Conservation (phyloP, 768 basidiomycete species). For the Tricholoma sp. region DNA sequence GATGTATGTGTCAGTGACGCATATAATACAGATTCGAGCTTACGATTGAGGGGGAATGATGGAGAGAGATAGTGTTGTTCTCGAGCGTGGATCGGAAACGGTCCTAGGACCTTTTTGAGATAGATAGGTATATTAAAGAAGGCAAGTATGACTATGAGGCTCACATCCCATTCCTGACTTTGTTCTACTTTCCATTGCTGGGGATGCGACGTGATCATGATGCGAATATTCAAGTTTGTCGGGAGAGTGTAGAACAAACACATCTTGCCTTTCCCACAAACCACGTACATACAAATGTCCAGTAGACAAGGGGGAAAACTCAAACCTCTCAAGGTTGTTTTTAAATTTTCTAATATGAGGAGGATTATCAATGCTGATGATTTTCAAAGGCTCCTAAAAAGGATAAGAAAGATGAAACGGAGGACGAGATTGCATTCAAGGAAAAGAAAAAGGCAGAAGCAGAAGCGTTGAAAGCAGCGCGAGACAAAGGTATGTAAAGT, state of each 20-base stretch:
- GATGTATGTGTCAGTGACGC: conserved; percentile 3
- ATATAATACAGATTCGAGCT: conserved; percentile 12
- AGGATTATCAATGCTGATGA: conserved; percentile 2
- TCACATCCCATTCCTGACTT: conserved; percentile 34
- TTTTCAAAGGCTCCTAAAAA: conserved; percentile 72
- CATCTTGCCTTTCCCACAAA: too few species aligned
- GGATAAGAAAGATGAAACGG: conserved; percentile 63
- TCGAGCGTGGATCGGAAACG: conserved; percentile 79
- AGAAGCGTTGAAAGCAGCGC: conserved; percentile 67
- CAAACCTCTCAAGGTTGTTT: conserved; percentile 76
- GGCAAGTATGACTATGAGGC: conserved; percentile 5
- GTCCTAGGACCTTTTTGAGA: conserved; percentile 59
- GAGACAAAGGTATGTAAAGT: conserved; percentile 65
- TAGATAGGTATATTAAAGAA: neutral
- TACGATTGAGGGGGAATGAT: conserved; percentile 65
- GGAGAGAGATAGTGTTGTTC: conserved; percentile 83
- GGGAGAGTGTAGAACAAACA: too few species aligned
- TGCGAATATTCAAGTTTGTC: too few species aligned
- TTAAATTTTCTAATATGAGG: too few species aligned
- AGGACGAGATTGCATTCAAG: conserved; percentile 71
- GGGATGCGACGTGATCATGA: too few species aligned
- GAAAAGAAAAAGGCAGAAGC: conserved; percentile 72
- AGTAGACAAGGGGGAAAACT: conserved; percentile 79
- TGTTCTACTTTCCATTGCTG: conserved; percentile 18
- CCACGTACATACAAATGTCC: too few species aligned